phyloP scores from a whole-genome alignment of 2,329 filamentous ascomycete genomes.

The Exophiala sp. region DNA sequence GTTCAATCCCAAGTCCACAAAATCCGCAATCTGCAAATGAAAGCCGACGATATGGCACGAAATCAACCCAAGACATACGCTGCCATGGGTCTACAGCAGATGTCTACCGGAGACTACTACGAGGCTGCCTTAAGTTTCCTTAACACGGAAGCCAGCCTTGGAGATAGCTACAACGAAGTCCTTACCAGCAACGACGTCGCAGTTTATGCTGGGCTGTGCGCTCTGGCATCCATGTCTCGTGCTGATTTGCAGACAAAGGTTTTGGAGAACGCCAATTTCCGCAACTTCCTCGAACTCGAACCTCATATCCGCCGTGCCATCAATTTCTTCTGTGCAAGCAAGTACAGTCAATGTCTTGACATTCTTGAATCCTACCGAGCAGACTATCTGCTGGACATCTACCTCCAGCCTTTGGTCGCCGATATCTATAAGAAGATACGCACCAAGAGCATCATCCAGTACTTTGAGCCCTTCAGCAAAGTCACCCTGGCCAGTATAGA shows the following conservation, averaged over 20 bases:
- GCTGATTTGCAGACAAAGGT: conserved; percentile 67
- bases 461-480: conserved; percentile 82
- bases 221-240: conserved; percentile 83
- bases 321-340: conserved; percentile 78
- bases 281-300: conserved; percentile 83
- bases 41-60: conserved; percentile 53
- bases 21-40: conserved; percentile 47
- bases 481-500: conserved; percentile 77
- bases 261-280: conserved; percentile 73
- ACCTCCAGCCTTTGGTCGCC: conserved; percentile 68
- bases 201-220: conserved; percentile 82
- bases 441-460: conserved; percentile 87
- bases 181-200: conserved; percentile 82
- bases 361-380: conserved; percentile 73
- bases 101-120: conserved; percentile 52
- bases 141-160: conserved; percentile 50
- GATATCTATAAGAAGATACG: conserved; percentile 69
- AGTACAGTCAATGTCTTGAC: conserved; percentile 77
- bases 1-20: conserved; percentile 58
- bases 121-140: conserved; percentile 71
- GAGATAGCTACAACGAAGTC: conserved; percentile 60
- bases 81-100: conserved; percentile 56
- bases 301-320: conserved; percentile 91
- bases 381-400: conserved; percentile 86
- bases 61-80: conserved; percentile 60